These are phyloP conservation scores for Helianthus tuberosus DNA, from an alignment of 129 eudicot species.

Conservation along the genomic window DNA sequence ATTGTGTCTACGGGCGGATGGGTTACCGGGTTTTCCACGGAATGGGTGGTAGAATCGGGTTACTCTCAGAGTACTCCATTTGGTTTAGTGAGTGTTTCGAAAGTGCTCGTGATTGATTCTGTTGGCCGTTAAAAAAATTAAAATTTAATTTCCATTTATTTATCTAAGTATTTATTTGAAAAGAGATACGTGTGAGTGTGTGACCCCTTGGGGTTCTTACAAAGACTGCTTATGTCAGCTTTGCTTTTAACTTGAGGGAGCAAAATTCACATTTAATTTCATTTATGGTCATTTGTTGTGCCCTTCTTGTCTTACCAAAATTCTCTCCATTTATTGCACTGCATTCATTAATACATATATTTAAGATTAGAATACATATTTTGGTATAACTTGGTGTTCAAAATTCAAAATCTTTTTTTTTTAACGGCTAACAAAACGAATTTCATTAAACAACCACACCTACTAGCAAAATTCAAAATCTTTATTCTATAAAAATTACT, in stretches of 20 bases:
- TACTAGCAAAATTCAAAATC: no score
- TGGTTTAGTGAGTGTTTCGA: no score
- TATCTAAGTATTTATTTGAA: conserved; percentile 8
- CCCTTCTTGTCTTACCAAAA: conserved; percentile 34
- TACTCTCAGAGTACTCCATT: no score
- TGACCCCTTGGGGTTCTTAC: conserved; percentile 16
- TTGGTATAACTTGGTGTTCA: not conserved
- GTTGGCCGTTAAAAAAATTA: no score
- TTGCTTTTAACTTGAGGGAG: conserved; percentile 32
- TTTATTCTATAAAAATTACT: no score
- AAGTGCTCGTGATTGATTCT: no score
- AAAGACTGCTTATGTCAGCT: conserved; percentile 30
- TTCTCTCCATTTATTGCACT: conserved; percentile 33
- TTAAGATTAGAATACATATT: not conserved
- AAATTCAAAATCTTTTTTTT: no score
- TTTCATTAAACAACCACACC: no score
- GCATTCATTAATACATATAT: conserved; percentile 21
- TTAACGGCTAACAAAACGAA: no score
- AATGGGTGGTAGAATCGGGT: no score
- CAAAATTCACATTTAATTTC: conserved; percentile 37
- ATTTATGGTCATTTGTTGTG: conserved; percentile 31
- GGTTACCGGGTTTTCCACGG: no score
- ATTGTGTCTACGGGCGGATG: no score
- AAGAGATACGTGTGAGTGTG: conserved; percentile 17
- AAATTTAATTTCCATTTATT: not conserved